Evolutionary conservation across 176 grass and related monocot species (phyloP), one percentile per base, ranked within the genome.

Genomic region (Aegilops umbellulata): DNA sequence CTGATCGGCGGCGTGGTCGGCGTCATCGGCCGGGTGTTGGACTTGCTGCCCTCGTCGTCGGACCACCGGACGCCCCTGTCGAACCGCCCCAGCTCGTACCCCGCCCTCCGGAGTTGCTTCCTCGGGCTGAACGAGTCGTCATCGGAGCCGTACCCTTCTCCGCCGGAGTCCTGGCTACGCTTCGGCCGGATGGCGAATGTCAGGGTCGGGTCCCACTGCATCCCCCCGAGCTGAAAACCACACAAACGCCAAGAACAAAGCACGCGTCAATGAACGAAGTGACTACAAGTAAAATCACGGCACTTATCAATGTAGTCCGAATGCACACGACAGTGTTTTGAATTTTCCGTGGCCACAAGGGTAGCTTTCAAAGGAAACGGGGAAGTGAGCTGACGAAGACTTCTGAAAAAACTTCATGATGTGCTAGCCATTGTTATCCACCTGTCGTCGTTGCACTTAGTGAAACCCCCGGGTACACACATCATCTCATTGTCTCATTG

Each of bases 111-210:
- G 24, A 61, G 55, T 82, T 88, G 55, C 90, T 88, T 91, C 82
- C 77, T 91, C 38, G 90, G 90, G 78, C 90, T 85, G 57, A 91
- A 91, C 4, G 90, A 91, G 55, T 91, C 82, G 41, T 84, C 60
- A 24, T 87, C 89, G 39, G 84, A 90, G 79, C 82, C 86, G 41
- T 83, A 82, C 1, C 82, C 90, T 4, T 85, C 86, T 20, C 78
- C 71, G 17, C 77, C 81, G 22, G 90, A 91, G 51, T 80, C 90
- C 63, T 62, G 82, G 70, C 89, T 41, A 41, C 90, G 90, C 77
- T 91, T 91, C 4, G 86, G 82, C 86, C 86, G 39, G 64, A 88
- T 91, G 86, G 90, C 90, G 32, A 91, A 85, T 22, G 90, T 91
- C 39, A 91, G 82, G 77, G 78, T 77, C 4, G 70, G 86, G 71